These are phyloP conservation scores for Chaetomiaceae sp. DNA, from an alignment of 2,329 filamentous ascomycete genomes.

Conservation along the genomic window DNA sequence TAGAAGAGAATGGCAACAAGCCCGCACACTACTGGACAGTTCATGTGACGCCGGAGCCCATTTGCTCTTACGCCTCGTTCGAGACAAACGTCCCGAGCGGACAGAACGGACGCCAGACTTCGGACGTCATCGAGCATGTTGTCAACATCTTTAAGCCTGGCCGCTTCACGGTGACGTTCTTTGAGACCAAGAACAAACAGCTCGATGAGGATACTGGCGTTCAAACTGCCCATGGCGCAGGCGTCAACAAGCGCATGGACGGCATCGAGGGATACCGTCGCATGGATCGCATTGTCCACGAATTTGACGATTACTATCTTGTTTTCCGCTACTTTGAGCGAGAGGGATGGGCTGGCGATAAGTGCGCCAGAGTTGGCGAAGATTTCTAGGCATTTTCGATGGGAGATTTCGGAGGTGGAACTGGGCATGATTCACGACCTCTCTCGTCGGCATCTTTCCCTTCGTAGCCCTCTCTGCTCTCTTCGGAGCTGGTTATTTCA, in stretches of 20 bases:
- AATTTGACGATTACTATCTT: constrained; percentile 94
- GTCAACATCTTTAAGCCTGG: constrained; percentile 95
- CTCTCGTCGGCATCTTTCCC: not conserved
- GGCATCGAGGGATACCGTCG: constrained; percentile 79
- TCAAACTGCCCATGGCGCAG: constrained; percentile 33
- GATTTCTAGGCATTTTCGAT: constrained; percentile 31
- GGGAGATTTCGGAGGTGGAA: not conserved
- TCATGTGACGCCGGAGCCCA: constrained; percentile 93
- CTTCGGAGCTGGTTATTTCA: too few species aligned
- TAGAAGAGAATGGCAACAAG: constrained; percentile 41
- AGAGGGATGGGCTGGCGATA: constrained; percentile 65
- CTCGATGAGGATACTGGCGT: constrained; percentile 7
- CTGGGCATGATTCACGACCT: constrained; percentile 5
- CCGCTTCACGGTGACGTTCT: constrained; percentile 95
- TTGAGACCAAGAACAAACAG: constrained; percentile 70
- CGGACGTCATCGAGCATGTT: constrained; percentile 88
- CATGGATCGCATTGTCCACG: constrained; percentile 92
- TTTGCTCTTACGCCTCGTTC: constrained; percentile 96
- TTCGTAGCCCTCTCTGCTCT: not conserved
- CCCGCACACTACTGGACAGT: constrained; percentile 93
- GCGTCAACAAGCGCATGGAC: constrained; percentile 59
- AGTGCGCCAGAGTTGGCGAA: constrained; percentile 52
- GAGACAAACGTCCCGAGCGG: constrained; percentile 94
- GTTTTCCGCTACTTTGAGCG: constrained; percentile 96
- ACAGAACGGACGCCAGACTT: constrained; percentile 81